phyloP scores from a whole-genome alignment of 164 flowering plant genomes.

The Taxillus chinensis region DNA sequence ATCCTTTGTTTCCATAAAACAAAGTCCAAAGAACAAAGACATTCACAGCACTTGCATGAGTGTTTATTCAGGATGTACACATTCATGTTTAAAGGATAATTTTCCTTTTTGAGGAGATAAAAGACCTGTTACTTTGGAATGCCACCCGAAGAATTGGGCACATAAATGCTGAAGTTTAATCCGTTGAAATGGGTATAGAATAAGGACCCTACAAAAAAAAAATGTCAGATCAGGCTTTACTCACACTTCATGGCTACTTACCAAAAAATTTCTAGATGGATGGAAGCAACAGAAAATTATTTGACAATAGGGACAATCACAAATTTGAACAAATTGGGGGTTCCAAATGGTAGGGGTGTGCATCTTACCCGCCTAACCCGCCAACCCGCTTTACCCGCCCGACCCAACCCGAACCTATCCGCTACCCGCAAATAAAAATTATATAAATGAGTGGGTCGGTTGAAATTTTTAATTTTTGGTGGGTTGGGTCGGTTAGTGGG shows the following conservation, averaged over 20 bases:
- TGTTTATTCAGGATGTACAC: not conserved
- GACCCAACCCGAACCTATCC: no score
- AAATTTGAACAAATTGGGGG: no score
- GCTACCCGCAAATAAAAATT: no score
- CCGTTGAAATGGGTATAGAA: conserved; percentile 44
- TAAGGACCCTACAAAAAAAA: conserved; percentile 45
- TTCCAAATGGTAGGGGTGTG: no score
- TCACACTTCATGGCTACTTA: not conserved
- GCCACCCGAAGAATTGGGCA: conserved; percentile 61
- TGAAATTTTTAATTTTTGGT: no score
- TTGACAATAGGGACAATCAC: no score
- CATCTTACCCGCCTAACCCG: no score
- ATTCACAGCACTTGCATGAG: not conserved
- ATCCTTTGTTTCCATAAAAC: no score
- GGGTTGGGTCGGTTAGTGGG: no score
- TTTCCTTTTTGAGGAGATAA: not conserved
- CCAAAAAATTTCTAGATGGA: not conserved
- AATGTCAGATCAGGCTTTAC: not conserved
- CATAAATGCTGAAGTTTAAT: conserved; percentile 59
- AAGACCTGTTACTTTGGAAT: conserved; percentile 80
- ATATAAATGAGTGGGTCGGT: no score
- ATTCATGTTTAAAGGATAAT: not conserved
- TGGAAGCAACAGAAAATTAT: no score
- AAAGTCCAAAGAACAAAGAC: not conserved
- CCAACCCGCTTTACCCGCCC: no score